These are phyloP conservation scores for Ceratobasidium sp. DNA, from an alignment of 1,284 basidiomycete genomes.

Conservation along the genomic window DNA sequence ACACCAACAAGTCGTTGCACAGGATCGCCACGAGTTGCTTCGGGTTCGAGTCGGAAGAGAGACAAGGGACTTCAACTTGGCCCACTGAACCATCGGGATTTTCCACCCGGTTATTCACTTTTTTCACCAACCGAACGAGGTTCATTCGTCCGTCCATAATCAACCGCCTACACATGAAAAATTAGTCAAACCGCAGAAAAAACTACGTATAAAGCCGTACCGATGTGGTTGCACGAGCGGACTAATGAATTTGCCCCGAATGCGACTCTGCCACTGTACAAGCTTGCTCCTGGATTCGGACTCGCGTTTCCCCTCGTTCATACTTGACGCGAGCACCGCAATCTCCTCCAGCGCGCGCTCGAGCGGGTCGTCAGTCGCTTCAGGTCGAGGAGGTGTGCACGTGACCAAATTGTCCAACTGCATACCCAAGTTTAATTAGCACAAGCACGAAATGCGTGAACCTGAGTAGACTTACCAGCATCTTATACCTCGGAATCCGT, in stretches of 20 bases:
- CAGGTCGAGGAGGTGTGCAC: slow-evolving; percentile 82
- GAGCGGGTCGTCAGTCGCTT: slow-evolving; percentile 83
- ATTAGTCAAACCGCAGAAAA: not conserved
- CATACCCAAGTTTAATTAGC: slow-evolving; percentile 11
- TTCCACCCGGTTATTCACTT: slow-evolving; percentile 83
- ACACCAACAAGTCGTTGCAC: slow-evolving; percentile 92
- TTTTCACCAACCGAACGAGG: slow-evolving; percentile 90
- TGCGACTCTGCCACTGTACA: slow-evolving; percentile 92
- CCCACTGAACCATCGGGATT: slow-evolving; percentile 80
- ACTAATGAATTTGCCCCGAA: slow-evolving; percentile 91
- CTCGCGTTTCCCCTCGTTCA: slow-evolving; percentile 98
- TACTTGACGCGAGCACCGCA: slow-evolving; percentile 86
- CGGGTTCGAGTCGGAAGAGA: slow-evolving; percentile 84
- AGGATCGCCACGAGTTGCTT: slow-evolving; percentile 82
- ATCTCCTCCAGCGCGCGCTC: slow-evolving; percentile 89
- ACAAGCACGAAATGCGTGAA: not conserved
- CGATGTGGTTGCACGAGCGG: slow-evolving; percentile 98
- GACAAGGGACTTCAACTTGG: slow-evolving; percentile 88
- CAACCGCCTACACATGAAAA: slow-evolving; percentile 69
- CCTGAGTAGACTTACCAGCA: slow-evolving; percentile 73
- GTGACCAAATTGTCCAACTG: slow-evolving; percentile 87
- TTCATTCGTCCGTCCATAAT: slow-evolving; percentile 89
- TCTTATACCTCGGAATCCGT: slow-evolving; percentile 93
- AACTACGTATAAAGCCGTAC: slow-evolving; percentile 58
- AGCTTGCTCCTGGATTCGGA: slow-evolving; percentile 90